Evolutionary conservation across 2,329 filamentous ascomycete genomes (phyloP).

Genomic region (Ophiocordyceps camponoti-rufipedis): DNA sequence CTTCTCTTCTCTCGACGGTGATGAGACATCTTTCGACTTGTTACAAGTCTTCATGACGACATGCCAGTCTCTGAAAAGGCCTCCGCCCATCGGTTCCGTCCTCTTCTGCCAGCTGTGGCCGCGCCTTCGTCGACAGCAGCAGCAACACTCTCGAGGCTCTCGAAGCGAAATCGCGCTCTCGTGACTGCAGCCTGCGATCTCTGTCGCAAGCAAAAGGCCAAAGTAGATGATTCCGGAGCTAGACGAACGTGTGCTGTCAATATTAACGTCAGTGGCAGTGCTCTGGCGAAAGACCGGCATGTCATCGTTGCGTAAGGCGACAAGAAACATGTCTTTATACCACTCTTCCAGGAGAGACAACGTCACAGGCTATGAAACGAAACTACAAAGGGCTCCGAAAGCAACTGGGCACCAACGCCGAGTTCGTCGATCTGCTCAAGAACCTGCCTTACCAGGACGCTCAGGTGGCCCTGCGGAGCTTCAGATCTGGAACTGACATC

Average conservation of each 20-base stretch:
- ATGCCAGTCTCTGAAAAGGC: too few relatives aligned
- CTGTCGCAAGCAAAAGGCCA: not conserved
- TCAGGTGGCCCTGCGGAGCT: conserved; percentile 13
- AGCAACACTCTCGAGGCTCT: not conserved
- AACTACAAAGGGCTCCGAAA: conserved; percentile 1
- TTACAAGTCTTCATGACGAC: too few relatives aligned
- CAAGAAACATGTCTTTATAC: conserved; percentile 6
- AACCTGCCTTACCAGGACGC: conserved; percentile 12
- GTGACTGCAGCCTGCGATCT: not conserved
- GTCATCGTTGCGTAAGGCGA: conserved; percentile 6
- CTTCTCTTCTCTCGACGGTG: too few relatives aligned
- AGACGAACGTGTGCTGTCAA: not conserved
- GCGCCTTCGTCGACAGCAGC: not conserved
- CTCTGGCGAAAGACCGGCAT: conserved; percentile 8
- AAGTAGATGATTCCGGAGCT: not conserved
- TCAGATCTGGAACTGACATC: conserved; percentile 15
- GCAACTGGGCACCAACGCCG: conserved; percentile 2
- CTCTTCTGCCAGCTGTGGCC: not conserved
- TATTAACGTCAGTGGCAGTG: conserved; percentile 5
- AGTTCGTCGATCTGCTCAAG: conserved; percentile 6
- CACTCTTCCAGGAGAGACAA: conserved; percentile 6
- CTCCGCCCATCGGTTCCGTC: too few relatives aligned
- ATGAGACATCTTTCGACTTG: too few relatives aligned
- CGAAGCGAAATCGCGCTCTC: not conserved
- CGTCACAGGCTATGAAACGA: conserved; percentile 5